Percentiles rank a stretch among this genome's conserved stretches.
Conservation (phyloP, 2,329 filamentous ascomycete species). For the Biscogniauxia sp. region DNA sequence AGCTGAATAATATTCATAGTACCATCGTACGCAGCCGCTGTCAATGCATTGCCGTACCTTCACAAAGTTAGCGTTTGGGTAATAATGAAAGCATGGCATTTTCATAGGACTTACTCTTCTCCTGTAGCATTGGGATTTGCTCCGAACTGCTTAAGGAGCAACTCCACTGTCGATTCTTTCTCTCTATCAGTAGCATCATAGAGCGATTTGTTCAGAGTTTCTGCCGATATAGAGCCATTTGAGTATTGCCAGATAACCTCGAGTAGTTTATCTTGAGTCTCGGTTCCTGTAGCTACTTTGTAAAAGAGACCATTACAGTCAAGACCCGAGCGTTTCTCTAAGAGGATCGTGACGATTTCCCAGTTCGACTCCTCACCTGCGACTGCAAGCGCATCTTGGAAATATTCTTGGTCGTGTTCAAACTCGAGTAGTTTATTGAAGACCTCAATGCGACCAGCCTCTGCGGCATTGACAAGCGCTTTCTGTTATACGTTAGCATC, state of each 20-base stretch:
- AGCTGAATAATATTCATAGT: conserved; percentile 32
- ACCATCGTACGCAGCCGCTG: conserved; percentile 39
- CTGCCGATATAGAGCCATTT: conserved; percentile 30
- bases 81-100: not conserved
- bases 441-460: conserved; percentile 37
- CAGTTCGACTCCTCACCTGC: conserved; percentile 36
- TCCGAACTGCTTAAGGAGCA: conserved; percentile 35
- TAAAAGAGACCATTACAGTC: conserved; percentile 37
- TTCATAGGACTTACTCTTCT: conserved; percentile 31
- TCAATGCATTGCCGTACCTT: conserved; percentile 37
- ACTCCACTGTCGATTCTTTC: conserved; percentile 36
- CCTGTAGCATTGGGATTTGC: conserved; percentile 40
- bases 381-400: conserved; percentile 34
- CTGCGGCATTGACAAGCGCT: conserved; percentile 39
- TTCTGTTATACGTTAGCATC: conserved; percentile 14
- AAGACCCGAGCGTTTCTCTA: conserved; percentile 33
- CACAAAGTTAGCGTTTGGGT: conserved; percentile 5
- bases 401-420: conserved; percentile 30
- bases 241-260: conserved; percentile 39
- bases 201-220: conserved; percentile 34
- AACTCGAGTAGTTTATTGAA: conserved; percentile 39
- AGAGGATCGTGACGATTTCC: conserved; percentile 36
- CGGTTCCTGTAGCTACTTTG: conserved; percentile 31
- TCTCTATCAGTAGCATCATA: conserved; percentile 41
- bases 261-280: conserved; percentile 36